Base-by-base conservation (phyloP, 2,329 filamentous ascomycete species). In the Fusarium staphyleae region DNA sequence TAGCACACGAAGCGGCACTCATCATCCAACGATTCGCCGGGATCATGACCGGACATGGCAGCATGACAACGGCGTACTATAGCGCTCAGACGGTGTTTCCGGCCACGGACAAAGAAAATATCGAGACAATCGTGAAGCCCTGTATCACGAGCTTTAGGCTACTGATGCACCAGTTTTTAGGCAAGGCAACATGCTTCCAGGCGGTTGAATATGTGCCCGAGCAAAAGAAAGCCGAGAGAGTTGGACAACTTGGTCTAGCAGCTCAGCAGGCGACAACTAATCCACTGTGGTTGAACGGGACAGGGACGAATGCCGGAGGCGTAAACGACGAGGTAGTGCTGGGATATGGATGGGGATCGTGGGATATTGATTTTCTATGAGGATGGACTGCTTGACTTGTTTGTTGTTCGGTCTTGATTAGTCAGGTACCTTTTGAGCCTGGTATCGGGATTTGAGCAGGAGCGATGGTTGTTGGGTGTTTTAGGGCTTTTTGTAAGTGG, bases 1-100 rank as follows among this genome's bases (percentile, higher is more conserved):
- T 66, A 4, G 73, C 74, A 2, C 71, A 69, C 13, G 70, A 70
- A n/a, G 72, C 70, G 8, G 71, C 70, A 4, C 66, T 65, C 9
- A 62, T 76, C 16, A 64, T 76, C 32, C 63, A 71, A 59, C 32
- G 71, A 66, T 65, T 74, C 54, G 52, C 58, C 6, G 52, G 48
- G 18, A 43, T 63, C n/a, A 44, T 63, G 34, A 42, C 52, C 29
- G 59, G 59, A 29, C 50, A 56, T 45, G 56, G 61, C n/a, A 48
- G 48, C 7, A 53, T 65, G 39, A 30, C 37, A 36, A 47, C 63
- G 1, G 33, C 56, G 8, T 67, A 57, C 36, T 63, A 52, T 47
- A 52, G 48, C 18, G 41, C 44, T 30, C 60, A 59, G 34, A 34
- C 55, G 16, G 57, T 60, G 5, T 63, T 62, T 26, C 29, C 43